Evolutionary conservation across 2,329 filamentous ascomycete species (phyloP), one percentile per base, ranked within the genome.

Genomic region (Hypoxylon sp.): DNA sequence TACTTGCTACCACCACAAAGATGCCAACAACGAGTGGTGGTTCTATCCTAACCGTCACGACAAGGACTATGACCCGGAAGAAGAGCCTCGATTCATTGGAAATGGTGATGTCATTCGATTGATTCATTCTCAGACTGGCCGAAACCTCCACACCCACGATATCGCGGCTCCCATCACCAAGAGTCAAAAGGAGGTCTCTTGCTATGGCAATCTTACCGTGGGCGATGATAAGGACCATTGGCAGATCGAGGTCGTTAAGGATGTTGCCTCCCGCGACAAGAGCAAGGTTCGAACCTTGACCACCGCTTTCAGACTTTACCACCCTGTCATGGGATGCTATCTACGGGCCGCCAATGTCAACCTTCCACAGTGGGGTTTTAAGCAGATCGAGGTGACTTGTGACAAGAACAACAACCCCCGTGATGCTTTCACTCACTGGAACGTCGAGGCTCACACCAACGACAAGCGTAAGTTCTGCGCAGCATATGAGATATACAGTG

Each of bases 11-110:
- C 96, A 99, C 83, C 96, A 99, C 86, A 99, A 99, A 81, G 96
- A 99, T 85, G 88, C 95, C 80, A 99, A 99, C 88, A 99, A 99
- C 80, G 96, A 99, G 81, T 99, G 96, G 96, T 97, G 97, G 83
- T 95, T 99, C 82, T 98, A 98, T 81, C 96, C 96, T 27, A 97
- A 95, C 83, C 93, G 97, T 70, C 82, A 86, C 60, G 89, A 97
- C 66, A 82, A 87, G 25, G 91, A 92, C 17, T 97, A 90, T 77
- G 86, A 95, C 75, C 82, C 89, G 3, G 90, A 93, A 66, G 89
- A 84, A n/a, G 86, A 90, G 64, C 89, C 91, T 37, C 85, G 93
- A 69, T 97, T 91, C 78, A 89, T 98, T 73, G 90, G 88, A 14
- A 90, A 99, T 78, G 90, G 91, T 69, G 88, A 92, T 76, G 83